Evolutionary conservation across 129 eudicot species (phyloP).

Genomic region (Saussurea involucrata): DNA sequence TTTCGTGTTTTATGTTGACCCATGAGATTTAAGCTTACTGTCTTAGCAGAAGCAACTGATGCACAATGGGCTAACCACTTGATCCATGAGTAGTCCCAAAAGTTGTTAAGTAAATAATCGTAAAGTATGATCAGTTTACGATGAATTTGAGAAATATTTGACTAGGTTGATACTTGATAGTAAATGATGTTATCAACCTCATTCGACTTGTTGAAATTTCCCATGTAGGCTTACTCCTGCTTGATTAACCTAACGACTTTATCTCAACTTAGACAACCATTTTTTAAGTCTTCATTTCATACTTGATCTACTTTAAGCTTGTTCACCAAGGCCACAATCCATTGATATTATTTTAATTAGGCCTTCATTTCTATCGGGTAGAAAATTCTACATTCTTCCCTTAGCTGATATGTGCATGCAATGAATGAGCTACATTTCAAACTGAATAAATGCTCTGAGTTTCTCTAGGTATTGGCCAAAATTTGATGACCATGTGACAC

Average conservation of each 20-base stretch:
- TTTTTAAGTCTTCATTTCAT: not conserved
- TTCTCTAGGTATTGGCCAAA: not conserved
- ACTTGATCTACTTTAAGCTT: not conserved
- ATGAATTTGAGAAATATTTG: not conserved
- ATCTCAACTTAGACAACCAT: not conserved
- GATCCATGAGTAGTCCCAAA: not conserved
- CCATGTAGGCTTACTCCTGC: not conserved
- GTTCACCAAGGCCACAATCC: not conserved
- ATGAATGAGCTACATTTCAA: no score
- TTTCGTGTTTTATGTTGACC: not conserved
- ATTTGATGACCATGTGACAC: not conserved
- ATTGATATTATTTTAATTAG: not conserved
- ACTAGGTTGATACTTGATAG: not conserved
- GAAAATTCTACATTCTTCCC: not conserved
- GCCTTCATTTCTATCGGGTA: not conserved
- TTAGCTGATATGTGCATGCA: not conserved
- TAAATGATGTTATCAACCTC: not conserved
- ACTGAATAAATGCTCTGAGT: not conserved
- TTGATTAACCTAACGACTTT: not conserved
- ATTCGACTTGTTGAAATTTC: not conserved
- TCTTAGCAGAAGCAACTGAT: not conserved
- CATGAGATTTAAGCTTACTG: not conserved
- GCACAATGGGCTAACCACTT: not conserved
- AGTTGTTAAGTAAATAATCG: not conserved
- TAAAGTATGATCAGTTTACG: not conserved